phyloP scores from a whole-genome alignment of 1,139 yeast genomes.

The Kurtzmaniella quercitrusa region DNA sequence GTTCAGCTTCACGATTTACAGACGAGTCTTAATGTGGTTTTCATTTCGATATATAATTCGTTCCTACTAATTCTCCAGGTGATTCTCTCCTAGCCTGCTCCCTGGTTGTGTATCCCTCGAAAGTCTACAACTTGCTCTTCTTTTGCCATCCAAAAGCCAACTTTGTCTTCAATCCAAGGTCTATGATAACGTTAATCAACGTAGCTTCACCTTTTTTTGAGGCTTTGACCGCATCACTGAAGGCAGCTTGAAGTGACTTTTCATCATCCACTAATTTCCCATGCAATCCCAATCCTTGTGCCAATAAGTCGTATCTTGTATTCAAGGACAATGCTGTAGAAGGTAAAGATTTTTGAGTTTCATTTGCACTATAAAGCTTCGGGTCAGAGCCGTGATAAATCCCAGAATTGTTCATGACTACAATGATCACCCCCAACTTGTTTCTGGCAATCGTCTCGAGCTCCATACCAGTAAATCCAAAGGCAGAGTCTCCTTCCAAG shows the following conservation, averaged over 20 bases:
- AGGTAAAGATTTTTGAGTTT: conserved; percentile 29
- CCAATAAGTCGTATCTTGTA: conserved; percentile 52
- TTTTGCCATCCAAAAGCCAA: conserved; percentile 64
- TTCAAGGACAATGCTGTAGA: conserved; percentile 54
- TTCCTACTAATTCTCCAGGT: too few relatives aligned
- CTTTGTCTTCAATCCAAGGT: conserved; percentile 49
- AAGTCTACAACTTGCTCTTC: conserved; percentile 12
- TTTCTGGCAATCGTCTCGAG: conserved; percentile 58
- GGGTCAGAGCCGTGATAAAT: conserved; percentile 57
- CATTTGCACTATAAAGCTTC: conserved; percentile 14
- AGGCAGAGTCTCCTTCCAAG: conserved; percentile 71
- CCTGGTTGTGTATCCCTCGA: not conserved
- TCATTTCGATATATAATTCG: too few relatives aligned
- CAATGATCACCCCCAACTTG: conserved; percentile 47
- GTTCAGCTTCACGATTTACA: too few relatives aligned
- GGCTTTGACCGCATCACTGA: conserved; percentile 34
- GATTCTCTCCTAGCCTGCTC: too few relatives aligned
- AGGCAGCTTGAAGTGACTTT: conserved; percentile 32
- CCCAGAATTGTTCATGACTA: conserved; percentile 66
- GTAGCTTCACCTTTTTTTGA: conserved; percentile 28
- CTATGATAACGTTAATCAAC: conserved; percentile 54
- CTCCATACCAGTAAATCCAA: conserved; percentile 66
- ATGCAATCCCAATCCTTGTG: conserved; percentile 49
- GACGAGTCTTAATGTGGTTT: too few relatives aligned
- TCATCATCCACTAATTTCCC: conserved; percentile 44